Evolutionary conservation across 108 stramenopile species (phyloP).

Genomic region (Pseudonitzschia multiseries): DNA sequence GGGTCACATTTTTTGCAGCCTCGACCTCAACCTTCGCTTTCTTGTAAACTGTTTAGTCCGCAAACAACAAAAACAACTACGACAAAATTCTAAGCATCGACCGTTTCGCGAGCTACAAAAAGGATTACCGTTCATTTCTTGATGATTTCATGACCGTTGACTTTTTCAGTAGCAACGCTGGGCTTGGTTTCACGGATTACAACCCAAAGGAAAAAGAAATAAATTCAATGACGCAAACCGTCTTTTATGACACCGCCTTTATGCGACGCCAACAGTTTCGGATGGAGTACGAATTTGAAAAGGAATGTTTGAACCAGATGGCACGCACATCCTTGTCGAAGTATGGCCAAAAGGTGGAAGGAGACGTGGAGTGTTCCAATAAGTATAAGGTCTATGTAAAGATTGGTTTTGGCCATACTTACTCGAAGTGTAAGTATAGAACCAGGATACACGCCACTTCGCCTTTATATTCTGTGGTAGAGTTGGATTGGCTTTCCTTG

Average conservation of each 20-base stretch:
- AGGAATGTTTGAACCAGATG: slow-evolving; percentile 41
- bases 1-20: background rate
- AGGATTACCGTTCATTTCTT: slow-evolving; percentile 19
- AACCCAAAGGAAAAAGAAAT: slow-evolving; percentile 40
- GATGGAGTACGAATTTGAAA: slow-evolving; percentile 37
- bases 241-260: slow-evolving; percentile 30
- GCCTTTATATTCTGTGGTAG: background rate
- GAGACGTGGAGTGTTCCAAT: slow-evolving; percentile 8
- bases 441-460: background rate
- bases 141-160: slow-evolving; percentile 25
- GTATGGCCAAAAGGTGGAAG: slow-evolving; percentile 17
- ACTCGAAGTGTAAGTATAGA: slow-evolving; percentile 21
- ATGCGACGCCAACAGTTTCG: slow-evolving; percentile 30
- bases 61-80: slow-evolving; percentile 32
- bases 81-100: slow-evolving; percentile 29
- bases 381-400: slow-evolving; percentile 29
- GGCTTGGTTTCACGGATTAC: slow-evolving; percentile 33
- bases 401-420: slow-evolving; percentile 35
- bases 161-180: slow-evolving; percentile 21
- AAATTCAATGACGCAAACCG: slow-evolving; percentile 38
- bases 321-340: slow-evolving; percentile 19
- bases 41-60: slow-evolving; percentile 15
- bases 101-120: slow-evolving; percentile 22
- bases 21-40: background rate
- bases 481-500: background rate